Evolutionary conservation across 306 rosid genomes (phyloP).

Genomic region (Vigna hirtella): DNA sequence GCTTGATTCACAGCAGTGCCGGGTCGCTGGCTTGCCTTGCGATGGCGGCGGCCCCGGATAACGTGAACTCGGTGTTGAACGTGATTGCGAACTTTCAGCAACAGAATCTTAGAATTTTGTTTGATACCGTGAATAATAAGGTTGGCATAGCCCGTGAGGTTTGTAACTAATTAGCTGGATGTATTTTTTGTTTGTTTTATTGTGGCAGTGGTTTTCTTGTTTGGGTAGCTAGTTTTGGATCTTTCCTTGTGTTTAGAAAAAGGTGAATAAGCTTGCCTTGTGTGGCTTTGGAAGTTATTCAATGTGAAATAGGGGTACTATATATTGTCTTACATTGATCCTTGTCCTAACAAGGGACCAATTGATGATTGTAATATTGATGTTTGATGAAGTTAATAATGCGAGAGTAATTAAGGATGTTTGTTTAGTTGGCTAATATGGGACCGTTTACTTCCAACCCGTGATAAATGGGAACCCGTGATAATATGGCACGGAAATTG

Average conservation of each 20-base stretch:
- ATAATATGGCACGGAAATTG: neutral
- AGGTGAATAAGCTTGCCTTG: conserved; percentile 28
- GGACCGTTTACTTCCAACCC: neutral
- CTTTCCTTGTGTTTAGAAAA: neutral
- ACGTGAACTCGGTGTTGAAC: conserved; percentile 85
- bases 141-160: conserved; percentile 91
- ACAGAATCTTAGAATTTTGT: conserved; percentile 87
- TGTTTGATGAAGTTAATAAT: conserved; percentile 18
- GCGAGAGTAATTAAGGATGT: neutral
- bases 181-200: no score
- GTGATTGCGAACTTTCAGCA: conserved; percentile 94
- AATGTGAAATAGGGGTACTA: conserved; percentile 8
- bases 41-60: conserved; percentile 84
- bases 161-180: conserved; percentile 63
- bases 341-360: neutral
- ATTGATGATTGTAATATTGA: conserved; percentile 20
- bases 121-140: conserved; percentile 71
- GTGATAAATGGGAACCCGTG: neutral
- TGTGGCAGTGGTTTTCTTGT: neutral
- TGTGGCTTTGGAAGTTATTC: neutral
- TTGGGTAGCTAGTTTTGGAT: conserved; percentile 14
- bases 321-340: neutral
- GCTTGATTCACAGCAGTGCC: conserved; percentile 83
- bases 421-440: neutral
- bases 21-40: conserved; percentile 88